Evolutionary conservation across 1,284 basidiomycete genomes (phyloP).

Genomic region (Trichosporon ovoides): DNA sequence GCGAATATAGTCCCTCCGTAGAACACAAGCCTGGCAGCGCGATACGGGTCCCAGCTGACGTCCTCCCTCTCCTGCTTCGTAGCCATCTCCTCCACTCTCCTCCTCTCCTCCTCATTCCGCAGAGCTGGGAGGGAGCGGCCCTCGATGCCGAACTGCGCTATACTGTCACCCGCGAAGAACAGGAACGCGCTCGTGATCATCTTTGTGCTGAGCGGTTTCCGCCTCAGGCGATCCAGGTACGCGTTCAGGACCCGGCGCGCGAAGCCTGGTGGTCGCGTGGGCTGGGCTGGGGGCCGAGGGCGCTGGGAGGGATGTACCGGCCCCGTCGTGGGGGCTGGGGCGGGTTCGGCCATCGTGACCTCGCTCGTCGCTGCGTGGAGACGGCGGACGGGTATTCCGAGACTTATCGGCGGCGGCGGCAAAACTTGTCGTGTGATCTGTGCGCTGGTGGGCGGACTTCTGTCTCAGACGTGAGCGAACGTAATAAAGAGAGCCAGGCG

Average conservation of each 20-base stretch:
- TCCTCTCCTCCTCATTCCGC: background rate
- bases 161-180: constrained; percentile 16
- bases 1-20: constrained; percentile 19
- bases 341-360: no score
- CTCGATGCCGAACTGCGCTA: constrained; percentile 24
- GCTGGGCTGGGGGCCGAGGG: background rate
- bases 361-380: no score
- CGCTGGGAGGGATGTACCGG: background rate
- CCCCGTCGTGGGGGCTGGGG: background rate
- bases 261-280: background rate
- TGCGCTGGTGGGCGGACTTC: no score
- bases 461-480: no score
- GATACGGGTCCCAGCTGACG: constrained; percentile 5
- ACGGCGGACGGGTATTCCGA: no score
- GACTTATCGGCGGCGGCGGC: no score
- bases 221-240: constrained; percentile 11
- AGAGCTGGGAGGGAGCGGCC: constrained; percentile 7
- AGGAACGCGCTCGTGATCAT: constrained; percentile 16
- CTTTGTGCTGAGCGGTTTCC: constrained; percentile 18
- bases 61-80: background rate
- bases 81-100: background rate
- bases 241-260: background rate
- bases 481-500: no score
- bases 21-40: constrained; percentile 13
- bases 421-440: no score